Percentiles rank a stretch among this genome's conserved stretches.
Evolutionary conservation across 2,329 filamentous ascomycete genomes (phyloP).

Genomic region (Hymenoscyphus repandus): DNA sequence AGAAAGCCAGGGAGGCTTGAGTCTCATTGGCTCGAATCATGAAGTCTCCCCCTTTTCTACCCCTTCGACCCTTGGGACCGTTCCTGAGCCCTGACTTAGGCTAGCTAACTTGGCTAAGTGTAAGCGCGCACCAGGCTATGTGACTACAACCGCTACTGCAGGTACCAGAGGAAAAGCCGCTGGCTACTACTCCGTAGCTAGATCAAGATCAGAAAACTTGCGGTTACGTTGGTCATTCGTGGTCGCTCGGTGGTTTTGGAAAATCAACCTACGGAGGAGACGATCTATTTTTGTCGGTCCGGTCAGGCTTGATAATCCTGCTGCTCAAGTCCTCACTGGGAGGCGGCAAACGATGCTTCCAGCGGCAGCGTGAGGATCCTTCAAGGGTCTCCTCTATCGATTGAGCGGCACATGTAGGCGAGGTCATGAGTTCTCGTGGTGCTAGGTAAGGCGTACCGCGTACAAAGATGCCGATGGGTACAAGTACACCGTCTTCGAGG

Average conservation of each 20-base stretch:
- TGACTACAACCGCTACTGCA: background rate
- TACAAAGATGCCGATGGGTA: background rate
- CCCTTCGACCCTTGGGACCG: too few relatives aligned
- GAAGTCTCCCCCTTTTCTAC: too few relatives aligned
- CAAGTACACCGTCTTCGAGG: background rate
- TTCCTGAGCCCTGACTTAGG: too few relatives aligned
- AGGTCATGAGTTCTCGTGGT: background rate
- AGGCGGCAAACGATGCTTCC: slow-evolving; percentile 10
- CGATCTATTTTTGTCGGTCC: slow-evolving; percentile 8
- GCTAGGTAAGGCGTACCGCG: background rate
- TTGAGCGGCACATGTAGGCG: slow-evolving; percentile 1
- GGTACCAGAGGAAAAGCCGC: background rate
- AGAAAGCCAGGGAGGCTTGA: too few relatives aligned
- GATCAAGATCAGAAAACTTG: too few relatives aligned
- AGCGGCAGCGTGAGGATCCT: slow-evolving; percentile 1
- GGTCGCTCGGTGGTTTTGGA: background rate
- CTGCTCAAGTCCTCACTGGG: background rate
- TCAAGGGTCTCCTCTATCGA: slow-evolving; percentile 1
- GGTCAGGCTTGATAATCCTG: background rate
- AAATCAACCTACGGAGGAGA: background rate
- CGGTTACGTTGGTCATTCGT: too few relatives aligned
- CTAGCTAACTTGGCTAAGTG: too few relatives aligned
- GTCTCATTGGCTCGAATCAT: too few relatives aligned
- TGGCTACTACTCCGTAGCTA: background rate
- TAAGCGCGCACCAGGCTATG: background rate